Evolutionary conservation across 148 eudicot species (phyloP), one percentile per base, ranked within the genome.

Genomic region (Agrostemma githago): DNA sequence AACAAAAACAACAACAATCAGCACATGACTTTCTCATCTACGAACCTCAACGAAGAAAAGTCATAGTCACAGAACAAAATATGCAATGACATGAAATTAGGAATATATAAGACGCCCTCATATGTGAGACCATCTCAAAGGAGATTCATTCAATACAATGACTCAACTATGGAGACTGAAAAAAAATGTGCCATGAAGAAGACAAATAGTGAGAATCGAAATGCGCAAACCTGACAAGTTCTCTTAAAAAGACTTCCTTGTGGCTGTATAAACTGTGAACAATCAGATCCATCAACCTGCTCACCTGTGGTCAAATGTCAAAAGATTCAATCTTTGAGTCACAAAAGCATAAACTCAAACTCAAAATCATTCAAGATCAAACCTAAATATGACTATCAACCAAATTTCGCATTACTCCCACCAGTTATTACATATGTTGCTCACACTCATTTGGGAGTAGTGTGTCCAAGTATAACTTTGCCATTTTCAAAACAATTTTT

Each of bases 231-330:
- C 99, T 95, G 66, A 95, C 98, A 54, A 95, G 96, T 82, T 95
- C 98, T 74, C 98, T 76, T 39, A 95, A 96, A 71, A 95, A 95
- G 71, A 95, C 93, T 82, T 95, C 99, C 81, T 95, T 95, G 87
- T 95, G 96, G 76, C 99, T 95, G 89, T 95, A 95, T 68, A 95
- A 57, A 80, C 97, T 92, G 83, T 95, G 97, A 68, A 95, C 99
- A 61, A 92, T 95, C 87, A 95, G 84, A 80, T 95, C 97, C 90
- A 95, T 16, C 70, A 95, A 78, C 73, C 99, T 81, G 83, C 94
- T 90, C 26, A 95, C 99, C 99, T 95, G 94, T 81, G 84, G 53
- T 20, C 74, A 77, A 70, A 54, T 16, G 64, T 41, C 44, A 17
- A 61, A 77, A 72, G 65, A 48, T 20, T 17, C 7, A 19, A 70